phyloP scores from a whole-genome alignment of 169 alveolate species.

The Sarcocystis neurona region DNA sequence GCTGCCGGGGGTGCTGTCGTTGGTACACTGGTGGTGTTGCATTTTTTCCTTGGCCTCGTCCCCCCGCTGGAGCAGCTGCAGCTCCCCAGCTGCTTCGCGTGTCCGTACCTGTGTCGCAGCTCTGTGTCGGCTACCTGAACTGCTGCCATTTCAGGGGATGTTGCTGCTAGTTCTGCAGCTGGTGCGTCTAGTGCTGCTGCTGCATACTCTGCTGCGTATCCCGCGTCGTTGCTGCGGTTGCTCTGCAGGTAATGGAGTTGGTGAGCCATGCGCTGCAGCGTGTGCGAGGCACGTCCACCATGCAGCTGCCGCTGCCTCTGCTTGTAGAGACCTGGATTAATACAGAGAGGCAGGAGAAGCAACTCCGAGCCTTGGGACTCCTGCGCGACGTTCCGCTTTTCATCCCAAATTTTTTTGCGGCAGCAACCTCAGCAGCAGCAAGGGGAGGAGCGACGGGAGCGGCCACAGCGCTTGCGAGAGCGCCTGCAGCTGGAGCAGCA shows the following conservation, averaged over 20 bases:
- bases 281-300: conserved; percentile 17
- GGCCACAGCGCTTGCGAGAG: too few relatives aligned
- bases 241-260: conserved; percentile 48
- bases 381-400: background rate
- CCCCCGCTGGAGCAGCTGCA: conserved; percentile 35
- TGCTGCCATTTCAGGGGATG: background rate
- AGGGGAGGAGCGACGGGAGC: too few relatives aligned
- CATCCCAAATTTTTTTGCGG: background rate
- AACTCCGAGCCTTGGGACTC: background rate
- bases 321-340: background rate
- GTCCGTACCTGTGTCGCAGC: background rate
- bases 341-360: background rate
- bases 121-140: background rate
- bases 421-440: too few relatives aligned
- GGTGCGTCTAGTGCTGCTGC: conserved; percentile 16
- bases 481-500: too few relatives aligned
- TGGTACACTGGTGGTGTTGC: background rate
- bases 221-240: background rate
- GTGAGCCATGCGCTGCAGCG: conserved; percentile 63
- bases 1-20: background rate
- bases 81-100: conserved; percentile 30
- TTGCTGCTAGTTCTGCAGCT: background rate
- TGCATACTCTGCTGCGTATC: background rate
- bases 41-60: background rate
- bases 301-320: conserved; percentile 12